Percentiles rank a stretch among this genome's conserved stretches.
These are phyloP conservation scores for Saccharomyces jurei DNA, from an alignment of 805 yeast species.

Conservation along the genomic window DNA sequence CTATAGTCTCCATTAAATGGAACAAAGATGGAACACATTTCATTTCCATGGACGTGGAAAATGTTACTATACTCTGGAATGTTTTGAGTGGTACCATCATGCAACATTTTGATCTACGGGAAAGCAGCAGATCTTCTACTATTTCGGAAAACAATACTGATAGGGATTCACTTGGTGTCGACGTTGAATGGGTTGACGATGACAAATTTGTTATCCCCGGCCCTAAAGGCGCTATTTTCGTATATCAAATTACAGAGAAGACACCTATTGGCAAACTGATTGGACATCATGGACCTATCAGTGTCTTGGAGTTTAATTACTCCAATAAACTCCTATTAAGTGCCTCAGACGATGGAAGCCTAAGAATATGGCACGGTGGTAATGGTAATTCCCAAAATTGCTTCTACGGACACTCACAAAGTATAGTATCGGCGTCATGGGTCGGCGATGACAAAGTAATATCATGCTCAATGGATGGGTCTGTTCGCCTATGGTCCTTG, in stretches of 20 bases:
- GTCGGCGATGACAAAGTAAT: slow-evolving; percentile 35
- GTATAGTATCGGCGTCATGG: slow-evolving; percentile 54
- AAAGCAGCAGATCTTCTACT: slow-evolving; percentile 6
- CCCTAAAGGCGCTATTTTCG: slow-evolving; percentile 42
- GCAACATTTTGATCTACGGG: slow-evolving; percentile 37
- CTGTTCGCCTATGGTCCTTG: slow-evolving; percentile 61
- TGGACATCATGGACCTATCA: slow-evolving; percentile 61
- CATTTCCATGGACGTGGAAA: slow-evolving; percentile 51
- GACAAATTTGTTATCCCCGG: slow-evolving; percentile 67
- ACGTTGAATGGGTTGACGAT: slow-evolving; percentile 68
- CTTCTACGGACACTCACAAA: slow-evolving; percentile 48
- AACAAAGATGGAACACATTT: slow-evolving; percentile 45
- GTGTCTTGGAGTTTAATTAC: slow-evolving; percentile 47
- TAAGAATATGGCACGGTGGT: slow-evolving; percentile 70
- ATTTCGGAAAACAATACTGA: not conserved
- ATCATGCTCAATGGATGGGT: slow-evolving; percentile 63
- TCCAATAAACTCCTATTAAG: slow-evolving; percentile 52
- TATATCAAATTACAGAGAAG: slow-evolving; percentile 44
- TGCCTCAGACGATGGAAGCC: slow-evolving; percentile 66
- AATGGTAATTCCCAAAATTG: slow-evolving; percentile 44
- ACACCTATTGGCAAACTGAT: slow-evolving; percentile 43
- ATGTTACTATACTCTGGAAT: slow-evolving; percentile 59
- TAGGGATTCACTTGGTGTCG: slow-evolving; percentile 37
- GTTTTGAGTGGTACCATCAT: slow-evolving; percentile 42
- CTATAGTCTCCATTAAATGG: slow-evolving; percentile 57